Base-by-base conservation (phyloP, 2,329 filamentous ascomycete species). In the Aspergillus vadensis region DNA sequence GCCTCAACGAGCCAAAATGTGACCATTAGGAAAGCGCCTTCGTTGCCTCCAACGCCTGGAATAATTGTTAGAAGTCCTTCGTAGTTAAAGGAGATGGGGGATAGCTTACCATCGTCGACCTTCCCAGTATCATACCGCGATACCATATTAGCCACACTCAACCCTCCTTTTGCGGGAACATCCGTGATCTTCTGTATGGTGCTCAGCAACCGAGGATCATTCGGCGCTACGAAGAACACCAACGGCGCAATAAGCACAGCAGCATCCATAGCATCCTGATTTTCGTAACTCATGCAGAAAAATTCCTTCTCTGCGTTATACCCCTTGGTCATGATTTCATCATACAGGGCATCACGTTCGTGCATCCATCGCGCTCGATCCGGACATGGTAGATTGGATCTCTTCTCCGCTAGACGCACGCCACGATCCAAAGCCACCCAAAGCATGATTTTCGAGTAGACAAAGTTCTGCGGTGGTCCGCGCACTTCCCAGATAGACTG, bases 401-500 rank as follows among this genome's bases (percentile, higher is more conserved):
- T 81, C 75, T 92, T 93, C 17, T 92, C 89, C 4, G 88, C 82
- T 0, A 92, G 83, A 2, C 90, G 88, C 12, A 92, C 77, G 9
- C 88, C 90, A 5, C 90, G 86, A 72, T 93, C 90, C 63, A 93
- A 86, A 17, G 90, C 89, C 3, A 93, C 90, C 90, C 90, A 93
- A 21, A 93, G 82, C 87, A 92, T 91, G 64, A 93, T 83, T 71
- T 92, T 91, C n/a, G 88, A 91, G 75, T 92, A 93, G 14, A 88
- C 86, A 66, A 92, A 93, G 69, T 91, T 86, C 74, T 92, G 53
- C 4, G 53, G 53, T 9, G 53, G 25, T 0, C 53, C 53, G 44
- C 90, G 85, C 5, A 91, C 89, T 72, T 93, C 90, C 90, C 90
- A 92, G 68, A 92, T 93, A 2, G 88, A 91, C 89, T 92, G 92